Evolutionary conservation across 345 rosid genomes (phyloP), one percentile per base, ranked within the genome.

Genomic region (Camelina laxa): DNA sequence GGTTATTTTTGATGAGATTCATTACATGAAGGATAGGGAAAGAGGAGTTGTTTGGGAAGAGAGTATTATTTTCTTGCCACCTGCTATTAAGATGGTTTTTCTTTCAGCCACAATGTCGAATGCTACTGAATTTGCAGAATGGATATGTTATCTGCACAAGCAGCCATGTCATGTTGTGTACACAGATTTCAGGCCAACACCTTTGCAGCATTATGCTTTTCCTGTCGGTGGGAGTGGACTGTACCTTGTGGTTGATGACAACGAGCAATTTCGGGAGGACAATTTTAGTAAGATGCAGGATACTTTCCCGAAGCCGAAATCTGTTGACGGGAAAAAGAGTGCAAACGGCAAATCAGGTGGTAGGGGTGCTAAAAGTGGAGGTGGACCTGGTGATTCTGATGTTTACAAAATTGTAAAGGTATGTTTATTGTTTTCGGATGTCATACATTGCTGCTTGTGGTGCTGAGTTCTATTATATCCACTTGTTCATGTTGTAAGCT

Each of bases 41-140:
- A 83, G 98, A 69, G 99, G 99, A 2, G 99, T 92, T 75, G 99
- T 95, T 60, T 95, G 99, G 99, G 98, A 95, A 68, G 99, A 92
- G 87, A 92, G 97, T 86, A 95, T 95, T 24, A 82, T 95, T 39
- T 95, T 92, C 84, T 73, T 95, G 86, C 97, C 97, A 0, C 97
- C 98, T 9, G 98, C 88, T 44, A 95, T 95, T 78, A 95, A 95
- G 82, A 92, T 95, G 99, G 98, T 92, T 76, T 95, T 95, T 58
- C 97, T 95, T 63, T 95, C 99, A 0, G 98, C 99, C 0, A 95
- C 99, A 1, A 95, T 95, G 99, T 95, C 99, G 2, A 95, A 95
- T 81, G 99, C 99, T 47, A 95, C 97, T 10, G 93, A 95, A 80
- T 95, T 95, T 67, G 96, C 97, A 0, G 99, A 92, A 75, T 95